A percentile compares a stretch with the other conserved stretches of the same genome.
Conservation (phyloP, 345 rosid species). For the Sonneratia caseolaris region DNA sequence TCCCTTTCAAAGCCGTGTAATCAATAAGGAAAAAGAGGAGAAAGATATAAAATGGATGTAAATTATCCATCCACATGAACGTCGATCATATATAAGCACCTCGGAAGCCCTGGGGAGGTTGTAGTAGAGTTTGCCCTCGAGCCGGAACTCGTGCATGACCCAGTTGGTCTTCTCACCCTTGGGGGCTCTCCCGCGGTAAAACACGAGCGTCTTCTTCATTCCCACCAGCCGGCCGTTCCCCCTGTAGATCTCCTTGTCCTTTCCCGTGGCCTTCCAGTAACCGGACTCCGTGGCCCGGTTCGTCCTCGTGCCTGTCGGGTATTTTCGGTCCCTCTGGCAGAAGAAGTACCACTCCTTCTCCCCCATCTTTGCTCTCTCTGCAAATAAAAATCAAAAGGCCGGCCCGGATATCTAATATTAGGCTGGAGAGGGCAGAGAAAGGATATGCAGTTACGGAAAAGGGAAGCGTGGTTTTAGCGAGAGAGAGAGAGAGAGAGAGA, state of each 20-base stretch:
- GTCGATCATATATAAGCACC: constrained; percentile 24
- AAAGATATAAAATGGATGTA: too few relatives aligned
- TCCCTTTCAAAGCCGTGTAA: constrained; percentile 1
- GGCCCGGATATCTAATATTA: too few relatives aligned
- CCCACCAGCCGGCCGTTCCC: constrained; percentile 71
- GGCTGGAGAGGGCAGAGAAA: too few relatives aligned
- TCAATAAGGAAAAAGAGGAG: neutral
- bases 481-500: neutral
- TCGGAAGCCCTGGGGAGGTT: constrained; percentile 55
- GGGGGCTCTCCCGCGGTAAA: constrained; percentile 91
- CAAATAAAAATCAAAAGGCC: constrained; percentile 2
- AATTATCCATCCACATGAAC: too few relatives aligned
- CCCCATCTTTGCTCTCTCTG: constrained; percentile 92
- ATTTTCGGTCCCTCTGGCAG: constrained; percentile 82
- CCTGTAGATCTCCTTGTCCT: constrained; percentile 73
- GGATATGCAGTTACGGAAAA: neutral
- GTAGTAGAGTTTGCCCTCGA: constrained; percentile 72
- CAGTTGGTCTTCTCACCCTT: constrained; percentile 92
- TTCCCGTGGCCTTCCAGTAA: constrained; percentile 97
- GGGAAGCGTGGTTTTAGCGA: neutral
- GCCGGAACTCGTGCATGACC: constrained; percentile 95
- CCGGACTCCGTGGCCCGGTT: constrained; percentile 89
- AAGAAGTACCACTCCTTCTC: constrained; percentile 94
- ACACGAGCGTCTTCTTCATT: constrained; percentile 98
- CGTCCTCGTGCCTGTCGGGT: constrained; percentile 97